Conservation (phyloP, 2,329 filamentous ascomycete genomes). For the Penicillium paneum region DNA sequence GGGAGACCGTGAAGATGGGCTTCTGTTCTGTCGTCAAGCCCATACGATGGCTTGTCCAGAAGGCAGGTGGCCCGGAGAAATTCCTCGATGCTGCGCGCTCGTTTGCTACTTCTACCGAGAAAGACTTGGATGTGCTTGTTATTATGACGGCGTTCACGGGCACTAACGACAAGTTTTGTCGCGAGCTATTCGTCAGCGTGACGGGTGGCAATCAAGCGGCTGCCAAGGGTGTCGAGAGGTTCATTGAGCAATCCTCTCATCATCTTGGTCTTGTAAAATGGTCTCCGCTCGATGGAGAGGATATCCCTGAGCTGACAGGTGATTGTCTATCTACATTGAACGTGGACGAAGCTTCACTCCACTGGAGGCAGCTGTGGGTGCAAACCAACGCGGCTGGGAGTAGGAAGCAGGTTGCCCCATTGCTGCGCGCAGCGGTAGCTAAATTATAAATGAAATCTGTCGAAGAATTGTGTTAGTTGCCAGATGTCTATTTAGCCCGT, state of each 20-base stretch:
- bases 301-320: constrained; percentile 13
- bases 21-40: constrained; percentile 59
- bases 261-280: constrained; percentile 44
- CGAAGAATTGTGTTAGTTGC: background rate
- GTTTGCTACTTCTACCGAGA: constrained; percentile 47
- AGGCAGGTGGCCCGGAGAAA: constrained; percentile 37
- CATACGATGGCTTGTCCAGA: constrained; percentile 52
- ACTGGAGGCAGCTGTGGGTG: constrained; percentile 53
- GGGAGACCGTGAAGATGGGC: constrained; percentile 48
- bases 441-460: constrained; percentile 13
- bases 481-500: background rate
- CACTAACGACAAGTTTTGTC: constrained; percentile 44
- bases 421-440: constrained; percentile 51
- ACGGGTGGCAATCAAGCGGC: constrained; percentile 39
- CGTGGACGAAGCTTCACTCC: constrained; percentile 19
- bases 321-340: constrained; percentile 17
- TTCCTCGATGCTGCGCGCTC: constrained; percentile 43
- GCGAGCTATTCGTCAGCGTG: constrained; percentile 52
- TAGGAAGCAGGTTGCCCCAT: constrained; percentile 61
- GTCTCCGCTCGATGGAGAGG: constrained; percentile 27
- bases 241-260: constrained; percentile 42
- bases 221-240: constrained; percentile 44
- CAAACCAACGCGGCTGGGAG: constrained; percentile 58
- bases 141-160: constrained; percentile 59
- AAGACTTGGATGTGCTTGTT: constrained; percentile 52